Base-by-base conservation (phyloP, 306 rosid species). In the Rubus parviflorus region DNA sequence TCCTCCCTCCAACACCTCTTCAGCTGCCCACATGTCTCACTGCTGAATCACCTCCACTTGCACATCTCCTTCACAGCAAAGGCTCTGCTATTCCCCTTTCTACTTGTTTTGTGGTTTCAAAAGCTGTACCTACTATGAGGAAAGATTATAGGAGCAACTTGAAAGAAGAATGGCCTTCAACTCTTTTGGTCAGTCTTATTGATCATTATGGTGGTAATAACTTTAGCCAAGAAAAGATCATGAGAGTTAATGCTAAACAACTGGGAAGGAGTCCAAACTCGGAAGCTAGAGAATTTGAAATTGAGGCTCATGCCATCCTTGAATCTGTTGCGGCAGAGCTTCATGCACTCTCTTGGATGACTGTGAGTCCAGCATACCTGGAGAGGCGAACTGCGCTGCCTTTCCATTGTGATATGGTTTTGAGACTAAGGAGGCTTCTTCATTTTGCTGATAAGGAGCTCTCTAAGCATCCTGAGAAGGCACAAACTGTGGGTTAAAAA, bases 11-110 rank as follows among this genome's bases (percentile, higher is more conserved):
- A 22, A 85, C 93, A 40, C 86, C 93, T 66, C 92, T 95, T 78
- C 97, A 95, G 82, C 96, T 95, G 51, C 97, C 99, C 13, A 95
- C 96, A 16, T 95, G 99, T 90, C 97, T 95, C 77, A 95, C 99
- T 0, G 96, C 99, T 5, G 99, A 92, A 82, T 95, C 99, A 62
- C 99, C 99, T 13, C 99, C 99, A 16, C 85, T 95, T 41, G 99
- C 99, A 70, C 99, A 95, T 86, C 90, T 95, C 79, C 99, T 95
- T 73, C 99, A 92, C 85, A 95, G 99, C 81, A 95, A 95, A 83
- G 99, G 99, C 78, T 88, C 96, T 71, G 97, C 99, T 16, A 92
- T 92, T 84, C 97, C 99, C 0, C 89, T 92, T 65, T 90, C 97
- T 49, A 90, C 99, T 15, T 97, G 97, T 72, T 95, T 92, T 60